These are phyloP conservation scores for Sistotremastrum niveocremeum DNA, from an alignment of 768 basidiomycete species.

Conservation along the genomic window DNA sequence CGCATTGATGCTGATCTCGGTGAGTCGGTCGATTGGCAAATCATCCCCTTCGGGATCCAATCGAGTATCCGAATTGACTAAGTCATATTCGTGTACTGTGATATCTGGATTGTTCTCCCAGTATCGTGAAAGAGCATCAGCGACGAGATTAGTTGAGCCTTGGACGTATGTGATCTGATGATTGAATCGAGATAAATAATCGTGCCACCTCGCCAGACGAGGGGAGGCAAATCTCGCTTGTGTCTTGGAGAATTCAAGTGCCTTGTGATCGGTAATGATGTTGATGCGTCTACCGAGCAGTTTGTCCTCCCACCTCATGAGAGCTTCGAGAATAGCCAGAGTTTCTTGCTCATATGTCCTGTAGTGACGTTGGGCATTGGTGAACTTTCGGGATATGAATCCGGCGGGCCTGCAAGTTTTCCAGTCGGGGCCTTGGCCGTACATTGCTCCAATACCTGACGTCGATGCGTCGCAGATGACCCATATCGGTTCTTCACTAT, in stretches of 20 bases:
- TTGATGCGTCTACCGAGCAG: constrained; percentile 8
- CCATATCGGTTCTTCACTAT: constrained; percentile 8
- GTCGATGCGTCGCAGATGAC: constrained; percentile 11
- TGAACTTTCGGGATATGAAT: constrained; percentile 19
- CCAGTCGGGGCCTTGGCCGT: constrained; percentile 17
- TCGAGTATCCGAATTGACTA: neutral
- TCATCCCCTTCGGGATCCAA: constrained; percentile 7
- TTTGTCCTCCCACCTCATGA: neutral
- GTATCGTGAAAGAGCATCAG: constrained; percentile 17
- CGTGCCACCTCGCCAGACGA: constrained; percentile 10
- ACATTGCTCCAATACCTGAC: constrained; percentile 9
- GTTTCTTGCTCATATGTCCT: constrained; percentile 10
- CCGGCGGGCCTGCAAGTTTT: constrained; percentile 12
- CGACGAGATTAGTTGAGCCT: constrained; percentile 14
- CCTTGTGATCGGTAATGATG: constrained; percentile 8
- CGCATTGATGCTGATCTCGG: neutral
- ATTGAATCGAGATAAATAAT: constrained; percentile 5
- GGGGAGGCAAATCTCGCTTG: constrained; percentile 5
- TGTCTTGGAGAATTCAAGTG: constrained; percentile 10
- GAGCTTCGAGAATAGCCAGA: neutral
- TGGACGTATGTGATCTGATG: constrained; percentile 3
- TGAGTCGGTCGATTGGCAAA: neutral
- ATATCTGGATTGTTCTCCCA: constrained; percentile 14
- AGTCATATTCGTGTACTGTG: neutral
- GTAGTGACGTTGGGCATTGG: constrained; percentile 13